These are phyloP conservation scores for Diospyros kaki DNA, from an alignment of 148 eudicot genomes.

Conservation along the genomic window DNA sequence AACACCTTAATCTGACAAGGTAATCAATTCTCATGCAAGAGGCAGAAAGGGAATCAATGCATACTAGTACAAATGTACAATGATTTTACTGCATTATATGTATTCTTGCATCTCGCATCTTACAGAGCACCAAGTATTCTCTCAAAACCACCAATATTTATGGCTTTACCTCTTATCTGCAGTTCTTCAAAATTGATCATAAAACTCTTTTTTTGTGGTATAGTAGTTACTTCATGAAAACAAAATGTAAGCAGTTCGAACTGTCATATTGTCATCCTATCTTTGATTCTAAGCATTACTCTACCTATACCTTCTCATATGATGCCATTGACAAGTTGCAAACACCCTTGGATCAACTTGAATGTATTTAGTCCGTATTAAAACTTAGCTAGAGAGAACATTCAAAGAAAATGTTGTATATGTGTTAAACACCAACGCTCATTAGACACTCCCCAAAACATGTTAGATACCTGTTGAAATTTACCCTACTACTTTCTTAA, in stretches of 20 bases:
- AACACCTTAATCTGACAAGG: background rate
- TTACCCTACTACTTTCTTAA: no score
- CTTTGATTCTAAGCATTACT: background rate
- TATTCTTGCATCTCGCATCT: background rate
- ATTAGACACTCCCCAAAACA: no score
- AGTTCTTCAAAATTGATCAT: background rate
- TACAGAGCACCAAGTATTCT: background rate
- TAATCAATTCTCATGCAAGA: background rate
- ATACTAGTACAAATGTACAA: background rate
- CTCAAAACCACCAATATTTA: background rate
- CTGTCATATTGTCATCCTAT: background rate
- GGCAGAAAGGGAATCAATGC: background rate
- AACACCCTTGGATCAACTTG: background rate
- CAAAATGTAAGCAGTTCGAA: background rate
- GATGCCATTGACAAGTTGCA: no score
- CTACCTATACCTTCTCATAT: background rate
- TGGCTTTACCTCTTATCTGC: background rate
- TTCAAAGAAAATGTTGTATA: no score
- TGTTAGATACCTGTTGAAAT: no score
- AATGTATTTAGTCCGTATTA: background rate
- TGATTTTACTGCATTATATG: background rate
- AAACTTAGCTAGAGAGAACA: no score
- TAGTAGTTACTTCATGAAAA: background rate
- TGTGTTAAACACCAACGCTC: no score
- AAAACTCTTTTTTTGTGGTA: background rate